Base-by-base conservation (phyloP, 139 green algal genomes). In the Chlorella sp. region DNA sequence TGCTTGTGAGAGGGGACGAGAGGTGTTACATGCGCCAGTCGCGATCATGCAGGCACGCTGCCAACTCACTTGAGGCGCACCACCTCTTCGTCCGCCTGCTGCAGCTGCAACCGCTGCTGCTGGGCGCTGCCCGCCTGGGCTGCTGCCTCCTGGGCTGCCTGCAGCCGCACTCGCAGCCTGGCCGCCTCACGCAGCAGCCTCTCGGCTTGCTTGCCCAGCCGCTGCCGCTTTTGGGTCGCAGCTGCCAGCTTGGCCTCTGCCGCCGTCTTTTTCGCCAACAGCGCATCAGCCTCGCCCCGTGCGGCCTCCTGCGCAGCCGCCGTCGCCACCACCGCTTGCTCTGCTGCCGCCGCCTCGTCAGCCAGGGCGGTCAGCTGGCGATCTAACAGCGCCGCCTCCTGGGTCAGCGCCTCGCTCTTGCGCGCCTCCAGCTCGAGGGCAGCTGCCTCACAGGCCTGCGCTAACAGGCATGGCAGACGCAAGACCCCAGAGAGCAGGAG, bases 401-500 rank as follows among this genome's bases (percentile, higher is more conserved):
- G 60, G 14, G 12, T 19, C 62, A 78, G 45, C 72, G 64, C 53
- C 42, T 42, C 53, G 42, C 42, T 40, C 56, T 79, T 79, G n/a
- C n/a, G n/a, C n/a, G n/a, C n/a, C n/a, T n/a, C n/a, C n/a, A n/a
- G n/a, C n/a, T n/a, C n/a, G n/a, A n/a, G n/a, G n/a, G n/a, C n/a
- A n/a, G n/a, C n/a, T n/a, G n/a, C n/a, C n/a, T n/a, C n/a, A n/a
- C n/a, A n/a, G n/a, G n/a, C n/a, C n/a, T n/a, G n/a, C n/a, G n/a
- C n/a, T n/a, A n/a, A n/a, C n/a, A n/a, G n/a, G n/a, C n/a, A n/a
- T n/a, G n/a, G n/a, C n/a, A n/a, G n/a, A n/a, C n/a, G n/a, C n/a
- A n/a, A n/a, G n/a, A n/a, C n/a, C n/a, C n/a, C n/a, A n/a, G n/a
- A n/a, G n/a, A n/a, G n/a, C n/a, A n/a, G n/a, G n/a, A n/a, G n/a